Evolutionary conservation across 2,329 filamentous ascomycete genomes (phyloP).

Genomic region (Curvularia sp.): DNA sequence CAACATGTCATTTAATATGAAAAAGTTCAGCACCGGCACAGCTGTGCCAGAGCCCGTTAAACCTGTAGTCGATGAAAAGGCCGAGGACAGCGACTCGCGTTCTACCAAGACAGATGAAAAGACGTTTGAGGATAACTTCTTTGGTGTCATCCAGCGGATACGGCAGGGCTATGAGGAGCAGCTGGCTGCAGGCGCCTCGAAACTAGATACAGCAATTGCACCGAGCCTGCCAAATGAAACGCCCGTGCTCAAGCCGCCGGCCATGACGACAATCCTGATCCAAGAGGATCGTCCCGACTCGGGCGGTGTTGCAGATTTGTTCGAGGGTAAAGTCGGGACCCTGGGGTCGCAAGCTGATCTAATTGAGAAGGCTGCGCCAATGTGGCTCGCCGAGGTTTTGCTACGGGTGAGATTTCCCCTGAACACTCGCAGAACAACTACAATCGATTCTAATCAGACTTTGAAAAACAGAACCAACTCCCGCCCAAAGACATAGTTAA

Average conservation of each 20-base stretch:
- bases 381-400: slow-evolving; percentile 91
- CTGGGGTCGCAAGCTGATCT: slow-evolving; percentile 79
- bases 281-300: slow-evolving; percentile 70
- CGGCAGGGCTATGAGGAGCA: slow-evolving; percentile 76
- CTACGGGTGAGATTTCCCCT: slow-evolving; percentile 64
- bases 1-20: slow-evolving; percentile 78
- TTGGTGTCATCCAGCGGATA: slow-evolving; percentile 75
- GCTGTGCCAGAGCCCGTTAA: slow-evolving; percentile 69
- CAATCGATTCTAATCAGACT: background rate
- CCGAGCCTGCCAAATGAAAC: slow-evolving; percentile 77
- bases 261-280: slow-evolving; percentile 68
- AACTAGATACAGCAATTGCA: slow-evolving; percentile 68
- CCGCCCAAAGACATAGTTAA: slow-evolving; percentile 92
- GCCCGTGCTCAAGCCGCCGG: slow-evolving; percentile 75
- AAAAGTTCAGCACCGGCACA: slow-evolving; percentile 76
- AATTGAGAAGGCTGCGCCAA: slow-evolving; percentile 84
- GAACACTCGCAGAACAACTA: background rate
- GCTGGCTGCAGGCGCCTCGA: slow-evolving; percentile 58
- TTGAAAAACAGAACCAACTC: slow-evolving; percentile 69
- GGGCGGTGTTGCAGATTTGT: slow-evolving; percentile 79
- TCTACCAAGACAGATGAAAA: slow-evolving; percentile 70
- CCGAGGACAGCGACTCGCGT: slow-evolving; percentile 66
- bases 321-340: slow-evolving; percentile 83
- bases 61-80: slow-evolving; percentile 77
- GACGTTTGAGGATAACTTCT: slow-evolving; percentile 77